These are phyloP conservation scores for Aspergillus heteromorphus DNA, from an alignment of 495 filamentous ascomycete species.

Conservation along the genomic window DNA sequence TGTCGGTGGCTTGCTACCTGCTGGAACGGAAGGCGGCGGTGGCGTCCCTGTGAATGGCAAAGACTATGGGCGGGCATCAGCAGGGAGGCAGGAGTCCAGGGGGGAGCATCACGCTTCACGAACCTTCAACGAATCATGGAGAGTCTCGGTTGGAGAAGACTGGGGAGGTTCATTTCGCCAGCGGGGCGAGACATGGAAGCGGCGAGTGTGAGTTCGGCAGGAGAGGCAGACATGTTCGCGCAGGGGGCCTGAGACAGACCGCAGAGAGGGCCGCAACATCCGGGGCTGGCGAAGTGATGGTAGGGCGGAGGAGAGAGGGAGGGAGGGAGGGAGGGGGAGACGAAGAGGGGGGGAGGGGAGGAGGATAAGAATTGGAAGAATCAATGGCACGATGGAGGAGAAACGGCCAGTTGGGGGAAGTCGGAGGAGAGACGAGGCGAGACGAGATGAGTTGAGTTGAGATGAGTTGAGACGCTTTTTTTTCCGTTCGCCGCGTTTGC, in stretches of 20 bases:
- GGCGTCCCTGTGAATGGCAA: too few relatives aligned
- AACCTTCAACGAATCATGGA: too few relatives aligned
- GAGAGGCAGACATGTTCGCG: slow-evolving; percentile 35
- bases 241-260: slow-evolving; percentile 38
- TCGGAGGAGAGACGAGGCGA: too few relatives aligned
- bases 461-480: too few relatives aligned
- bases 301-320: background rate
- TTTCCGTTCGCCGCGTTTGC: background rate
- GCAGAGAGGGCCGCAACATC: slow-evolving; percentile 38
- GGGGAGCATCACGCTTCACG: too few relatives aligned
- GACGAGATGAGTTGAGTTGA: too few relatives aligned
- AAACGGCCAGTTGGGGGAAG: too few relatives aligned
- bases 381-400: background rate
- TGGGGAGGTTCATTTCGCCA: slow-evolving; percentile 3
- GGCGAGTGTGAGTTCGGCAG: slow-evolving; percentile 29
- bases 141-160: too few relatives aligned
- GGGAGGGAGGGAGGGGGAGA: background rate
- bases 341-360: background rate
- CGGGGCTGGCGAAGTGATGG: slow-evolving; percentile 10
- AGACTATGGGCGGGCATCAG: too few relatives aligned
- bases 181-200: slow-evolving; percentile 22
- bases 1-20: too few relatives aligned
- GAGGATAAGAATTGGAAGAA: background rate
- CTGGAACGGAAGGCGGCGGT: too few relatives aligned
- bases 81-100: too few relatives aligned